Conservation (phyloP, 2,329 filamentous ascomycete genomes). For the Aspergillus alliaceus region DNA sequence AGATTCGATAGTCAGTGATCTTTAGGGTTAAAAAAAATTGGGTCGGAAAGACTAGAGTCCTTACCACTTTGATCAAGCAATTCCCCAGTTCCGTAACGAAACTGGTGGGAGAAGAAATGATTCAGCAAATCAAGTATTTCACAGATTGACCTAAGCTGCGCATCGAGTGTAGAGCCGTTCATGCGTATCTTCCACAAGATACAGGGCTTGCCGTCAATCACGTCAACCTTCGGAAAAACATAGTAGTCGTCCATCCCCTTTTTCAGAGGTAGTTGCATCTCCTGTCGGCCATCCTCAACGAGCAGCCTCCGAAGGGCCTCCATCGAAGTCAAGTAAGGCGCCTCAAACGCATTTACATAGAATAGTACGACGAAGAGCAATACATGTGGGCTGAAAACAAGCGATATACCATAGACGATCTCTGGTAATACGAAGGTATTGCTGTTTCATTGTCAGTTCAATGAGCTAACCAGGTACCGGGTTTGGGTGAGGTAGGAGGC, state of each 20-base stretch:
- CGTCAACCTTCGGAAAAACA: conserved; percentile 21
- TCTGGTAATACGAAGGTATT: conserved; percentile 20
- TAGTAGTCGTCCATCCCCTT: conserved; percentile 23
- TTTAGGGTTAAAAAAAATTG: not conserved
- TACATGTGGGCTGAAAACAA: conserved; percentile 20
- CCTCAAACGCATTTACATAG: conserved; percentile 21
- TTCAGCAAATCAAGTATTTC: conserved; percentile 22
- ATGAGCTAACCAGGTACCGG: not conserved
- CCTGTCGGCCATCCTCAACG: conserved; percentile 16
- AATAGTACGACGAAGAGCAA: conserved; percentile 25
- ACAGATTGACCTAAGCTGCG: conserved; percentile 14
- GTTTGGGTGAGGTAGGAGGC: not conserved
- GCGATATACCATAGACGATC: conserved; percentile 19
- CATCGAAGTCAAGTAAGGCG: conserved; percentile 20
- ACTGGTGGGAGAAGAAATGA: conserved; percentile 22
- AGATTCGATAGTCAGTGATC: not conserved
- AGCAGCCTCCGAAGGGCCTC: conserved; percentile 21
- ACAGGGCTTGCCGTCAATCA: conserved; percentile 14
- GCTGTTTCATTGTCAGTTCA: conserved; percentile 12
- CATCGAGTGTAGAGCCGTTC: conserved; percentile 8
- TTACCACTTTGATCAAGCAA: conserved; percentile 23
- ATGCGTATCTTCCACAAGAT: conserved; percentile 19
- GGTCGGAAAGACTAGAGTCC: conserved; percentile 1
- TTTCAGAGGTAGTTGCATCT: conserved; percentile 22
- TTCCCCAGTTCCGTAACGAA: conserved; percentile 20